These are phyloP conservation scores for Monosporascus sp. DNA, from an alignment of 2,329 filamentous ascomycete species.

Conservation along the genomic window DNA sequence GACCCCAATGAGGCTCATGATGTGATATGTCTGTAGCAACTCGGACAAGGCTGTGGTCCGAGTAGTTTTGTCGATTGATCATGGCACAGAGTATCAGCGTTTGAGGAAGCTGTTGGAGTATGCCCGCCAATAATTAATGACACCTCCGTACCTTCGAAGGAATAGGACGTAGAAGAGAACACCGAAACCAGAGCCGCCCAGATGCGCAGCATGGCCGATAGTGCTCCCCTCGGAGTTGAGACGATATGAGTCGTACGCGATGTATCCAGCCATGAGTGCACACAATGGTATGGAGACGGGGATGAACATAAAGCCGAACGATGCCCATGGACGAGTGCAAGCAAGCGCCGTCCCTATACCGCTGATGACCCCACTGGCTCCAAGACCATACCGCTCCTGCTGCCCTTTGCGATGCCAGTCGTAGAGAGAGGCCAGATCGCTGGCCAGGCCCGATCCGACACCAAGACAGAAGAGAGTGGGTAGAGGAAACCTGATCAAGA, in stretches of 20 bases:
- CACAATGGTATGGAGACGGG: conserved; percentile 14
- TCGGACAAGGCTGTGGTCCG: too few species aligned
- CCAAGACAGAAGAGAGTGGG: conserved; percentile 7
- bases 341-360: conserved; percentile 15
- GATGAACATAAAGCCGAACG: conserved; percentile 13
- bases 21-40: too few species aligned
- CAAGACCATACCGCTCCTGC: conserved; percentile 7
- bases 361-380: conserved; percentile 19
- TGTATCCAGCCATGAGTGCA: conserved; percentile 7
- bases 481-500: conserved; percentile 10
- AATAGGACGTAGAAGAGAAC: conserved; percentile 11
- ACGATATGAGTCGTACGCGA: conserved; percentile 15
- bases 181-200: conserved; percentile 18
- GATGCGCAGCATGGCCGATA: conserved; percentile 19
- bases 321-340: conserved; percentile 8
- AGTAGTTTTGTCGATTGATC: too few species aligned
- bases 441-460: conserved; percentile 14
- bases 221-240: conserved; percentile 7
- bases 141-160: not conserved
- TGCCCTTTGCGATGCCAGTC: conserved; percentile 6
- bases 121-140: not conserved
- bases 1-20: too few species aligned
- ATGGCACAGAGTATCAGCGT: too few species aligned
- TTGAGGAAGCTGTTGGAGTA: not conserved
- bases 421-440: conserved; percentile 10